Conservation (phyloP, 1,284 basidiomycete genomes). For the Ganoderma sinense region DNA sequence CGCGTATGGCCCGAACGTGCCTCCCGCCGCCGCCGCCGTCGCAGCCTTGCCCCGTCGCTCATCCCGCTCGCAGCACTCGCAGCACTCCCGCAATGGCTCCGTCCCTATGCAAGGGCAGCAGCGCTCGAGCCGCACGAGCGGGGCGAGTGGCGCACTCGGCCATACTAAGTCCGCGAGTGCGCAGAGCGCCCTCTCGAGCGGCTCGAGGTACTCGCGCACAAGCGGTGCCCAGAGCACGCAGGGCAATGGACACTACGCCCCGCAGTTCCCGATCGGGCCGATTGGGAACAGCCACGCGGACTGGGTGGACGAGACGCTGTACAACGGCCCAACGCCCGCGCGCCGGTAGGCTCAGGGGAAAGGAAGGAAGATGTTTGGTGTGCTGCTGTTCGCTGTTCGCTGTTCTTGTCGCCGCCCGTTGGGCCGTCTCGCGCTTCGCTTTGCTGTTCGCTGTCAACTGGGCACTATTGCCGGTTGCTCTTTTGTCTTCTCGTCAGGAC, state of each 20-base stretch:
- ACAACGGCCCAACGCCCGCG: constrained; percentile 45
- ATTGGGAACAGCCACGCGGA: constrained; percentile 38
- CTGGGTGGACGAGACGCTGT: constrained; percentile 55
- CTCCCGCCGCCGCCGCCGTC: constrained; percentile 5
- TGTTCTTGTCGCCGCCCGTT: not conserved
- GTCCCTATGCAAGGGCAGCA: not conserved
- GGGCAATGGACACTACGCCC: constrained; percentile 26
- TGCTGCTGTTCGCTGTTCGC: not conserved
- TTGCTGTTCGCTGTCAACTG: not conserved
- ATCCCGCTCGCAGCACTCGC: constrained; percentile 7
- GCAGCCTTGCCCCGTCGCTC: constrained; percentile 6
- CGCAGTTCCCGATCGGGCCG: constrained; percentile 26
- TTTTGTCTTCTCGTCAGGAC: constrained; percentile 8
- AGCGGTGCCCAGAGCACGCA: constrained; percentile 14
- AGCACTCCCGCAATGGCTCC: constrained; percentile 12
- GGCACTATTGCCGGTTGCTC: constrained; percentile 9
- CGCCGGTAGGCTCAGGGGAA: not conserved
- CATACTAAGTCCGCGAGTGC: constrained; percentile 13
- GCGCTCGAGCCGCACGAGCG: constrained; percentile 10
- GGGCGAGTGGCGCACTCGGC: constrained; percentile 1
- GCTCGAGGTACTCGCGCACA: constrained; percentile 4
- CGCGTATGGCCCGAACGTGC: constrained; percentile 25
- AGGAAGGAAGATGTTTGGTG: no score
- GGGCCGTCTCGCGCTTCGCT: not conserved
- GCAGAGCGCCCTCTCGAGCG: constrained; percentile 15